Base-by-base conservation (phyloP, 2,329 filamentous ascomycete genomes). In the Diaporthe capsici region DNA sequence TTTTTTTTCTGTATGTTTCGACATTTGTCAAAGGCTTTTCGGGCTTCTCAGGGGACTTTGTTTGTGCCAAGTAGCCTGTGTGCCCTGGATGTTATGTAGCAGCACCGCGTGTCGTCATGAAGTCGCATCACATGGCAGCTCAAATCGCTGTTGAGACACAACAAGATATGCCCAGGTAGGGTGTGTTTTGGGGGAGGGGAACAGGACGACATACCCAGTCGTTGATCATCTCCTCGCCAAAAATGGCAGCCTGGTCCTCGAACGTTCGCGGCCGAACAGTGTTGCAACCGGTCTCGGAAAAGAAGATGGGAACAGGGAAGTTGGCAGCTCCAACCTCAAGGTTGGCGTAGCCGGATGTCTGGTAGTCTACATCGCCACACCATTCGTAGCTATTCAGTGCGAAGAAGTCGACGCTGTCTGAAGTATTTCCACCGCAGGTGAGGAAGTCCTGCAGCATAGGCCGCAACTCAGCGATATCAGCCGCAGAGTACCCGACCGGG, bases 281-380 rank as follows among this genome's bases (percentile, higher is more conserved):
- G 82, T 94, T 96, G 88, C 95, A 98, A 75, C 95, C 95, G 4
- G 94, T 97, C 85, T 98, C 95, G 47, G 94, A 96, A 85, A 98
- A 95, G 88, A 95, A 96, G 80, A 97, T 95, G 28, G 94, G 95
- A n/a, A 97, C 91, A 63, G 92, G 93, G 84, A 95, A 96, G 80
- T 90, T 84, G 51, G 89, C 88, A 8, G 94, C 92, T 78, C 93
- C 92, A 72, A 87, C 83, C 82, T 95, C 89, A 39, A 97, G 90
- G 77, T 87, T 87, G 63, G 87, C 81, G 85, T 98, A 98, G 75
- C 94, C 95, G 3, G 95, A 91, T 8, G 83, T 86, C 37, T 86
- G 78, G 84, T 92, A 95, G 7, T 83, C 84, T 74, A 87, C 86
- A 34, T 86, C 85, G 77, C 92, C 92, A 80, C 93, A 95, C 93